Evolutionary conservation across 176 grass and related monocot genomes (phyloP).

Genomic region (Oryza punctata): DNA sequence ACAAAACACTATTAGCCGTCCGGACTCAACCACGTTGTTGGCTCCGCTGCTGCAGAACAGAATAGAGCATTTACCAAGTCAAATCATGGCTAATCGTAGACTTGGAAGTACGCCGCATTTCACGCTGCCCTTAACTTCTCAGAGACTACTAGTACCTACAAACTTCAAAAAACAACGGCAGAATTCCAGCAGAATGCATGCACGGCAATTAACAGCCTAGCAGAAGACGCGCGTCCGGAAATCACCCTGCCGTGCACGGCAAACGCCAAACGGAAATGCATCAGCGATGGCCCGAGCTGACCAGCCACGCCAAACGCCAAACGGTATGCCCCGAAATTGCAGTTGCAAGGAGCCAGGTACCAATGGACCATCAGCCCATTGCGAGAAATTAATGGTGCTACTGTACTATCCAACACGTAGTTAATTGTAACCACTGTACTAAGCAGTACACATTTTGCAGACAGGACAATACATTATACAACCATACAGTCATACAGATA

Average conservation of each 20-base stretch:
- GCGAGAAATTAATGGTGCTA: background rate
- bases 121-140: background rate
- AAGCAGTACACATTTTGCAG: background rate
- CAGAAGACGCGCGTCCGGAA: background rate
- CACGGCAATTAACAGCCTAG: background rate
- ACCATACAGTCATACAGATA: background rate
- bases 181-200: constrained; percentile 36
- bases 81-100: background rate
- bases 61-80: too few relatives aligned
- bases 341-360: background rate
- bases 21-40: too few relatives aligned
- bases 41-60: too few relatives aligned
- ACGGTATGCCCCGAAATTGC: background rate
- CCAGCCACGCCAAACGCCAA: background rate
- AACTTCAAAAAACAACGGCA: constrained; percentile 18
- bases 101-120: background rate
- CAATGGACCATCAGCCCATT: background rate
- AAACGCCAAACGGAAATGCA: background rate
- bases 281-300: constrained; percentile 1
- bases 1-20: too few relatives aligned
- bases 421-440: constrained; percentile 5
- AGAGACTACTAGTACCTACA: too few relatives aligned
- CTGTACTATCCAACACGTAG: background rate
- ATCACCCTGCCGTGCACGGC: constrained; percentile 33
- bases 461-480: background rate